A percentile compares a stretch with the other conserved stretches of the same genome.
phyloP scores from a whole-genome alignment of 495 filamentous ascomycete species.

The Hapsidospora chrysogenum region DNA sequence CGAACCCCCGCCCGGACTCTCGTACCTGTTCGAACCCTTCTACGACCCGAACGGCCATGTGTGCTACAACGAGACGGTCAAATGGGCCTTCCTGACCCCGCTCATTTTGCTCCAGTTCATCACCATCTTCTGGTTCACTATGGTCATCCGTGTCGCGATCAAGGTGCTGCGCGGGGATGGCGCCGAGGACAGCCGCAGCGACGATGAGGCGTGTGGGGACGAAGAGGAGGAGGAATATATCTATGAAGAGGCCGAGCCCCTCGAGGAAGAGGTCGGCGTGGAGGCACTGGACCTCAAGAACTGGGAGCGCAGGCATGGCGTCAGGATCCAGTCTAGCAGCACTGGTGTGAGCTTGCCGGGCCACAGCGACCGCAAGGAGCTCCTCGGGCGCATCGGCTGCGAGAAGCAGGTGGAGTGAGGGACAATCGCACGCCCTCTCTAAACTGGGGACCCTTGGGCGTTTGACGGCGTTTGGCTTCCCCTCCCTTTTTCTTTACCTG shows the following conservation, averaged over 20 bases:
- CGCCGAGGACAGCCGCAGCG: conserved; percentile 76
- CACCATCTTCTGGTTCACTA: conserved; percentile 73
- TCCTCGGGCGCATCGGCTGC: conserved; percentile 57
- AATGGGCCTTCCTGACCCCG: conserved; percentile 56
- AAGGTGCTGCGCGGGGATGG: conserved; percentile 57
- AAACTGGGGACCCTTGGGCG: too few species aligned
- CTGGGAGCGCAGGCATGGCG: conserved; percentile 28
- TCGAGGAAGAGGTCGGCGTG: conserved; percentile 51
- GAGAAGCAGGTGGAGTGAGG: conserved; percentile 51
- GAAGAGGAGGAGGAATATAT: conserved; percentile 34
- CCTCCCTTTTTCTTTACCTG: too few species aligned
- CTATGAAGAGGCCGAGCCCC: conserved; percentile 28
- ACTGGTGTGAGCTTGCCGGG: conserved; percentile 47
- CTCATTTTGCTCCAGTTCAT: conserved; percentile 66
- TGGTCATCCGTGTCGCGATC: conserved; percentile 69
- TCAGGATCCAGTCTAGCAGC: conserved; percentile 24
- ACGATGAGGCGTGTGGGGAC: conserved; percentile 60
- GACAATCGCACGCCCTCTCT: too few species aligned
- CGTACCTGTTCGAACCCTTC: conserved; percentile 55
- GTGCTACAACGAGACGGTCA: conserved; percentile 58
- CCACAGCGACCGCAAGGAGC: conserved; percentile 56
- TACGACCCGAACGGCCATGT: conserved; percentile 47
- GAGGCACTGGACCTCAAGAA: conserved; percentile 39
- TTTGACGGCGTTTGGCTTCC: too few species aligned
- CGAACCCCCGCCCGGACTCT: conserved; percentile 33